Conservation (phyloP, 805 yeast species). For the Candida methanosorbosa region DNA sequence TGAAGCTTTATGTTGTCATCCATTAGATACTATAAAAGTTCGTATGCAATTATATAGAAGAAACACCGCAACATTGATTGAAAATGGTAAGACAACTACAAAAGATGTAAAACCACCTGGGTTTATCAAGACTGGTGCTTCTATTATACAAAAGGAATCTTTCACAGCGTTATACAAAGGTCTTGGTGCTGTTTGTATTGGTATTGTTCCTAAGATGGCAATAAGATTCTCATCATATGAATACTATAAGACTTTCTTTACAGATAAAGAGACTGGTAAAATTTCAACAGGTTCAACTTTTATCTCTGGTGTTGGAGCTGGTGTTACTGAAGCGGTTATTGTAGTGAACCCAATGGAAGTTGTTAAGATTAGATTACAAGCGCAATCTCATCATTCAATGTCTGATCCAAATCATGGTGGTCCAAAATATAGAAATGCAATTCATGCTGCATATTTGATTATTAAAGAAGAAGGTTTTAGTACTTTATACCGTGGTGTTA, state of each 20-base stretch:
- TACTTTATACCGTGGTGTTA: conserved; percentile 89
- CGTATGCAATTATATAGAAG: conserved; percentile 88
- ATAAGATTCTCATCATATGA: conserved; percentile 93
- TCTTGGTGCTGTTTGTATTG: conserved; percentile 92
- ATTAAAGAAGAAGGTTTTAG: conserved; percentile 85
- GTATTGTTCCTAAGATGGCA: conserved; percentile 98
- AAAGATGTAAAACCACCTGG: conserved; percentile 65
- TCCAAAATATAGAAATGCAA: conserved; percentile 87
- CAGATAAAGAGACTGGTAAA: conserved; percentile 48
- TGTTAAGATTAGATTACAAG: conserved; percentile 91
- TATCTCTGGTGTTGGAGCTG: conserved; percentile 94
- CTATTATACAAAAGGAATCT: conserved; percentile 73
- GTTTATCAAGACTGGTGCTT: conserved; percentile 70
- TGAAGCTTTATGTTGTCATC: conserved; percentile 97
- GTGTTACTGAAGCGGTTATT: conserved; percentile 89
- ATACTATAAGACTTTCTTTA: conserved; percentile 65
- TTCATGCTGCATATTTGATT: conserved; percentile 80
- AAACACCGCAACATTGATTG: conserved; percentile 32
- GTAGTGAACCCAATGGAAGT: conserved; percentile 98
- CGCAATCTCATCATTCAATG: conserved; percentile 90
- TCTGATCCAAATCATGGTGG: conserved; percentile 59
- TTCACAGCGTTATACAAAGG: conserved; percentile 88
- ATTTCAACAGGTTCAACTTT: conserved; percentile 72
- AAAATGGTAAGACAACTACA: conserved; percentile 58
- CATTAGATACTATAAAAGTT: conserved; percentile 95